Evolutionary conservation across 768 basidiomycete genomes (phyloP), one percentile per base, ranked within the genome.

Genomic region (Suillus subaureus): DNA sequence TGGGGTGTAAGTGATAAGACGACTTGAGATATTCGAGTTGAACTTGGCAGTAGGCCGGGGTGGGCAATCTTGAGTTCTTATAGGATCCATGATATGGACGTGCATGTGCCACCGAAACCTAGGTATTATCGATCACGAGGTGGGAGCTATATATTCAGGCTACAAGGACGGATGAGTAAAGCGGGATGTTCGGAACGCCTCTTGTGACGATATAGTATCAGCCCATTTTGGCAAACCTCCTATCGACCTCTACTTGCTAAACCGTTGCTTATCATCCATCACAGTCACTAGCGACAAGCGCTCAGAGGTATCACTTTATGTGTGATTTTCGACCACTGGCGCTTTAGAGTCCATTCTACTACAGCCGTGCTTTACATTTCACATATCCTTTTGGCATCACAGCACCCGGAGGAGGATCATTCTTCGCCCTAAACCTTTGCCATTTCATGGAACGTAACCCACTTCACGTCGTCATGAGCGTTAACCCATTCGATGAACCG

Each of bases 401-500:
- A 1, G 87, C 88, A 12, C 82, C 84, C 18, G 78, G 64, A 0
- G 79, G 77, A 0, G 87, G 83, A 35, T 81, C 73, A 56, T 80
- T 82, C 68, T 84, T 85, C 26, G 77, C 77, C 66, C 88, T 83
- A 71, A 90, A 89, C 40, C 88, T 87, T 56, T 18, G 85, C 84
- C 84, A 91, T 89, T 65, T 89, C 86, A 67, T 84, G 82, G 85
- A 91, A 85, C 13, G 87, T 85, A 33, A 87, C 88, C 87, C 88
- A 92, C 63, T 90, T 81, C 4, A 92, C 84, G 57, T 86, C 83
- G 18, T 87, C 85, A 71, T 90, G 89, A 6, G 83, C 84, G 70
- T 90, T 89, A 49, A 91, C 79, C 87, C 89, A 90, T 70, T 90
- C 87, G 67, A 92, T 90, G 75, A 91, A 89, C 52, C 88, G 82